phyloP scores from a whole-genome alignment of 805 yeast species.

The Kluyveromyces aestuarii region DNA sequence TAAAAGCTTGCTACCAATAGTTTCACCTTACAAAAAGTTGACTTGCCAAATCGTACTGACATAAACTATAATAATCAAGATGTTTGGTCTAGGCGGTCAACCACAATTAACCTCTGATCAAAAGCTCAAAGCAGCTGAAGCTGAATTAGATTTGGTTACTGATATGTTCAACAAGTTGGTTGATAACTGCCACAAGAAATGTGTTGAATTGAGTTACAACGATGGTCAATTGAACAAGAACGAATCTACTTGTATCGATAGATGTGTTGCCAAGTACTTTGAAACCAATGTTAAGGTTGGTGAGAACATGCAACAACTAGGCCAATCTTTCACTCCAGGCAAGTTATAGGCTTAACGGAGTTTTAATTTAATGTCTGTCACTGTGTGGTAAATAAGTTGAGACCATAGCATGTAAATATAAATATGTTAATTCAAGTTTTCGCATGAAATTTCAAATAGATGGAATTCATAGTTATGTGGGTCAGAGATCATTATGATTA shows the following conservation, averaged over 20 bases:
- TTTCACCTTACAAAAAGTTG: too few species aligned
- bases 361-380: constrained; percentile 1
- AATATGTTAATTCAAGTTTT: background rate
- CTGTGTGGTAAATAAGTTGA: background rate
- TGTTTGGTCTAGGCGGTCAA: constrained; percentile 63
- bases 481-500: background rate
- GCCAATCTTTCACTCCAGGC: constrained; percentile 35
- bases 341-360: constrained; percentile 11
- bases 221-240: constrained; percentile 70
- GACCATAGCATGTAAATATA: background rate
- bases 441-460: background rate
- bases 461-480: background rate
- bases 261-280: constrained; percentile 93
- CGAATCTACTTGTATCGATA: constrained; percentile 83
- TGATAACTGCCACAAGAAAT: constrained; percentile 80
- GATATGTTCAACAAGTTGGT: constrained; percentile 94
- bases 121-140: constrained; percentile 85
- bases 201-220: constrained; percentile 56
- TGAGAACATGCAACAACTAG: constrained; percentile 55
- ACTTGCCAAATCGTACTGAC: too few species aligned
- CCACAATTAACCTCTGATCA: constrained; percentile 69
- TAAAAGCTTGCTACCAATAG: too few species aligned
- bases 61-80: constrained; percentile 53
- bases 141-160: constrained; percentile 94
- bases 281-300: constrained; percentile 93